Evolutionary conservation across 257 asterid species (phyloP), one percentile per base, ranked within the genome.

Genomic region (Cinchona pubescens): DNA sequence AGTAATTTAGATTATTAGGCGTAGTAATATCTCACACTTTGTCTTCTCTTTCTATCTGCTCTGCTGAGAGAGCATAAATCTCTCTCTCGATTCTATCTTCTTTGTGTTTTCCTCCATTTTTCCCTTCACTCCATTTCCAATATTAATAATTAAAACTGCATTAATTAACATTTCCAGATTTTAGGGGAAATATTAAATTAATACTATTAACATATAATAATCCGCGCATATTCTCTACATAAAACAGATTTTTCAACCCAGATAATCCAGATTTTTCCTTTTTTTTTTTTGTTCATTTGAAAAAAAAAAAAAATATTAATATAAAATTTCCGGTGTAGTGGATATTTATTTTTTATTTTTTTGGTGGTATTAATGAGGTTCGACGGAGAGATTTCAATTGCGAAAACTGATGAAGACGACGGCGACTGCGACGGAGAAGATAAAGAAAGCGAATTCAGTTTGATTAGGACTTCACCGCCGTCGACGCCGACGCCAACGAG

Each of bases 401-500:
- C 38, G 49, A 58, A 59, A 7, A 27, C 37, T 27, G 67, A 68
- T 16, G 80, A 71, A 18, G 80, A 60, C 11, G 74, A 65, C 14
- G 82, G 67, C 9, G 75, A 66, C 34, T 64, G n/a, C 69, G 78
- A 55, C 45, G 63, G 75, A 63, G 61, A 65, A 14, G 61, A 56
- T 67, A 29, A 73, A 55, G 73, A 64, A 21, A 56, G 27, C 37
- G 64, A 45, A 21, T 27, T 56, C 27, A 59, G 48, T 68, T 67
- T 73, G 74, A 56, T 46, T 48, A 71, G 60, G 49, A 12, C 55
- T 55, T 59, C 49, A 7, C 60, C 49, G 13, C 60, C 53, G 2
- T 5, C 65, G 46, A 30, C 82, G 14, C 67, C 80, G 42, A 72
- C 83, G 74, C 43, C 85, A 80, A 71, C 71, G 69, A 72, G 83